phyloP scores from a whole-genome alignment of 75 land plant genomes.

The Gnetum montanum region DNA sequence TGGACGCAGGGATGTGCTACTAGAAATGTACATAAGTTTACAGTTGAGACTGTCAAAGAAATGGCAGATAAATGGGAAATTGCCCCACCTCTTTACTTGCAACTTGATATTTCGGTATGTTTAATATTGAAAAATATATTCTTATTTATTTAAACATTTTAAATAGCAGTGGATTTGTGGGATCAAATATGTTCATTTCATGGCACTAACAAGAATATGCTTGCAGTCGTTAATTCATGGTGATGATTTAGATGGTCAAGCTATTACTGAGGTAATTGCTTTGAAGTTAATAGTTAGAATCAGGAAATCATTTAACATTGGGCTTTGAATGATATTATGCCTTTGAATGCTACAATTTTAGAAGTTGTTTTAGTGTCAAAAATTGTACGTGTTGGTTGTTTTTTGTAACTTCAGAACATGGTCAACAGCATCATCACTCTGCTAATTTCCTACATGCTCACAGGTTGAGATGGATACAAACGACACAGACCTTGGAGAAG shows the following conservation, averaged over 20 bases:
- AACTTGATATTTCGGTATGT: slow-evolving; percentile 59
- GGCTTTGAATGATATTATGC: too few species aligned
- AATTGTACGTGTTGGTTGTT: too few species aligned
- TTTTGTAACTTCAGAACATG: too few species aligned
- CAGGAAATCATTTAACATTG: too few species aligned
- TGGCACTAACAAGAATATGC: too few species aligned
- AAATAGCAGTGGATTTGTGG: not conserved
- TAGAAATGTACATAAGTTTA: slow-evolving; percentile 78
- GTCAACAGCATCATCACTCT: too few species aligned
- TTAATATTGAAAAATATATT: not conserved
- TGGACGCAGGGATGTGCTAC: slow-evolving; percentile 72
- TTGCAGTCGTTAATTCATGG: slow-evolving; percentile 66
- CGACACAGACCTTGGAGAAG: slow-evolving; percentile 20
- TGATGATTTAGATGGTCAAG: slow-evolving; percentile 50
- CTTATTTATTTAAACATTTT: not conserved
- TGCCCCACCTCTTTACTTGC: slow-evolving; percentile 64
- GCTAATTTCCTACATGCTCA: not conserved
- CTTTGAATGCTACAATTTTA: too few species aligned
- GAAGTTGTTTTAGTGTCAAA: too few species aligned
- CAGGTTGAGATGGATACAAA: slow-evolving; percentile 44
- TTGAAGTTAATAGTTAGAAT: not conserved
- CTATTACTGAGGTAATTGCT: slow-evolving; percentile 60
- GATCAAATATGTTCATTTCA: too few species aligned
- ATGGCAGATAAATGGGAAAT: slow-evolving; percentile 75
- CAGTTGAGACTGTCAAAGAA: slow-evolving; percentile 40